Base-by-base conservation (phyloP, 805 yeast genomes). In the Komagataella mondaviorum region DNA sequence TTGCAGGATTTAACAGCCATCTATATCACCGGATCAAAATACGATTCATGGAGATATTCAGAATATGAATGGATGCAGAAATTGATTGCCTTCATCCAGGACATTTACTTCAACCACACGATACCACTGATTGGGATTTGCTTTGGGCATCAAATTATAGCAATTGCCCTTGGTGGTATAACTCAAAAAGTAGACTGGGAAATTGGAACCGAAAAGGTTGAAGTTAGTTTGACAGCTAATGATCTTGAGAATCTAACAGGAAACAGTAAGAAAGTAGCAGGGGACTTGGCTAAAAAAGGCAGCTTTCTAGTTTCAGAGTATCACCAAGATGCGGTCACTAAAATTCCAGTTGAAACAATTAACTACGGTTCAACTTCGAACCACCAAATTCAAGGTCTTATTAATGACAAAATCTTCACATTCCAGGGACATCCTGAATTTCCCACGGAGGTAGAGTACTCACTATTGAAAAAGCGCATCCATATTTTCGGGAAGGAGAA, bases 351-450 rank as follows among this genome's bases (percentile, higher is more conserved):
- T 20, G 67, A 70, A 53, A 51, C 66, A 61, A 48, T 57, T 48
- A 66, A 72, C 54, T 66, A 81, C 62, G 85, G 95, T 0, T 63
- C 74, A 5, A 75, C 84, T 6, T 30, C 39, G 14, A 30, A 30
- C 39, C 39, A 30, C 55, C 58, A 66, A 1, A 67, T 77, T 43
- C 96, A 89, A 65, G 95, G 95, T 0, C 66, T 86, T 24, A 76
- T 75, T 51, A 75, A 76, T 45, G 71, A 73, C 0, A 60, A 70
- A 20, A 70, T 85, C 6, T 64, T 89, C 20, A 78, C 93, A 0
- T 76, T 88, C 57, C 97, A 89, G 64, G 96, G 96, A 0, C 97
- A 89, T 60, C 96, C 96, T 0, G 96, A 89, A 62, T 89, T 86
- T 59, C 60, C 67, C 23, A 67, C 68, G 0, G 71, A 64, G 3